These are phyloP conservation scores for Paracamarosporium sp. DNA, from an alignment of 2,329 filamentous ascomycete species.

Conservation along the genomic window DNA sequence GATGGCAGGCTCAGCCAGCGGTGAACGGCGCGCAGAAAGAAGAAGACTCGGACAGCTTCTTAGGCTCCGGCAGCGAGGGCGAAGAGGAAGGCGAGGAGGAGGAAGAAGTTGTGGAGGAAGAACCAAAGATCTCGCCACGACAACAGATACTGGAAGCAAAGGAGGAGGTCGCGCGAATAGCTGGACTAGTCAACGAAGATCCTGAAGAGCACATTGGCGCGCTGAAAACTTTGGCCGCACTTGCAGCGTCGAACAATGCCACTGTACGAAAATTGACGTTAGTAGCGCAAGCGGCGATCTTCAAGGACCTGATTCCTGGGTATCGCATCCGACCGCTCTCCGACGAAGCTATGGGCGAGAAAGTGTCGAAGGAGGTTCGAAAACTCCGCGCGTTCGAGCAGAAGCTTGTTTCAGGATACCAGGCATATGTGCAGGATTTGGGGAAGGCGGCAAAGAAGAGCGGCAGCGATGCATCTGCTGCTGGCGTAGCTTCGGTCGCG, in stretches of 20 bases:
- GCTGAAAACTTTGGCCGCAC: slow-evolving; percentile 78
- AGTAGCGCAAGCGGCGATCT: slow-evolving; percentile 86
- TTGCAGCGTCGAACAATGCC: slow-evolving; percentile 72
- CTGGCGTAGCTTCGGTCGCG: slow-evolving; percentile 72
- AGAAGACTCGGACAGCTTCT: slow-evolving; percentile 67
- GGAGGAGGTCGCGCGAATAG: slow-evolving; percentile 88
- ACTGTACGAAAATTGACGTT: slow-evolving; percentile 86
- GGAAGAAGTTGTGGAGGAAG: slow-evolving; percentile 54
- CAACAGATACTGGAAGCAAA: slow-evolving; percentile 87
- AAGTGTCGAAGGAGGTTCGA: slow-evolving; percentile 90
- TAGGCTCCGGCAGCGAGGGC: slow-evolving; percentile 63
- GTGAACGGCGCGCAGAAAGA: slow-evolving; percentile 56
- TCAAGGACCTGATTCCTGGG: slow-evolving; percentile 94
- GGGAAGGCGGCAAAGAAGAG: slow-evolving; percentile 68
- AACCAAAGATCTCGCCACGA: slow-evolving; percentile 72
- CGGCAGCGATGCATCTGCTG: slow-evolving; percentile 49
- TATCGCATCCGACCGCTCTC: slow-evolving; percentile 87
- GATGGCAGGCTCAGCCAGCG: slow-evolving; percentile 67
- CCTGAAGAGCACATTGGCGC: slow-evolving; percentile 87
- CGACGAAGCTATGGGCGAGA: slow-evolving; percentile 76
- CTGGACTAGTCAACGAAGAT: slow-evolving; percentile 82
- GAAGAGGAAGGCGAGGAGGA: slow-evolving; percentile 53
- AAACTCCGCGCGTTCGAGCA: slow-evolving; percentile 86
- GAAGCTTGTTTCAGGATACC: slow-evolving; percentile 82
- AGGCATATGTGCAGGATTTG: slow-evolving; percentile 80